Percentiles rank a stretch among this genome's conserved stretches.
These are phyloP conservation scores for Herpotrichia juniperi DNA, from an alignment of 2,329 filamentous ascomycete species.

Conservation along the genomic window DNA sequence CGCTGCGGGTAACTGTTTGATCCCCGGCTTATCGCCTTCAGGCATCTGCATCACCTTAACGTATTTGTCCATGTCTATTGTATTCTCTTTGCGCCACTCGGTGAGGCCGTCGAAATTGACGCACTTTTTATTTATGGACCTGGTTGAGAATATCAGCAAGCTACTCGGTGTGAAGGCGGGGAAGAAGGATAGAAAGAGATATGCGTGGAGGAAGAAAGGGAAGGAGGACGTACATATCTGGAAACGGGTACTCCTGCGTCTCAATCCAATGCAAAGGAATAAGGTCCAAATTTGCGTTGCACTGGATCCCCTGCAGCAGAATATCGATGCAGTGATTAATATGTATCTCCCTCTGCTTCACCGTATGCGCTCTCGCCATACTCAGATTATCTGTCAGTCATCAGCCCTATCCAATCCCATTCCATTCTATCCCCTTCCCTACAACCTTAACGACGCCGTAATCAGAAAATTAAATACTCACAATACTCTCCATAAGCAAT, in stretches of 20 bases:
- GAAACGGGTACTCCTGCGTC: constrained; percentile 9
- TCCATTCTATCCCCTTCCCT: too few relatives aligned
- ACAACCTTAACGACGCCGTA: too few relatives aligned
- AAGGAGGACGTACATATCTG: constrained; percentile 10
- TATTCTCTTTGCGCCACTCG: constrained; percentile 18
- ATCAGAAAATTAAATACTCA: too few relatives aligned
- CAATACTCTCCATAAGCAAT: too few relatives aligned
- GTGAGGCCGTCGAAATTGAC: constrained; percentile 21
- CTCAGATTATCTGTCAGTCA: too few relatives aligned
- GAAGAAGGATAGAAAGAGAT: too few relatives aligned
- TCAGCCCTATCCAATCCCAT: too few relatives aligned
- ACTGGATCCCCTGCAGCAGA: not conserved
- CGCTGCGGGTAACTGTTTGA: constrained; percentile 20
- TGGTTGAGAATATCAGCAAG: not conserved
- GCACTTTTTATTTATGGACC: constrained; percentile 22
- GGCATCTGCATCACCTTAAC: constrained; percentile 20
- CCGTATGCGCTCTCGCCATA: too few relatives aligned
- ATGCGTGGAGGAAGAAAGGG: not conserved
- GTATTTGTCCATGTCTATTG: constrained; percentile 24
- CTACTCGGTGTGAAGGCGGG: too few relatives aligned
- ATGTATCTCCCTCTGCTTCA: not conserved
- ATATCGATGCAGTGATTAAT: not conserved
- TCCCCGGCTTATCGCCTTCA: constrained; percentile 13
- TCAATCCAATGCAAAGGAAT: constrained; percentile 17
- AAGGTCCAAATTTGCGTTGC: not conserved